Percentiles rank a stretch among this genome's conserved stretches.
Conservation (phyloP, 495 filamentous ascomycete genomes). For the Penicillium tannophilum region DNA sequence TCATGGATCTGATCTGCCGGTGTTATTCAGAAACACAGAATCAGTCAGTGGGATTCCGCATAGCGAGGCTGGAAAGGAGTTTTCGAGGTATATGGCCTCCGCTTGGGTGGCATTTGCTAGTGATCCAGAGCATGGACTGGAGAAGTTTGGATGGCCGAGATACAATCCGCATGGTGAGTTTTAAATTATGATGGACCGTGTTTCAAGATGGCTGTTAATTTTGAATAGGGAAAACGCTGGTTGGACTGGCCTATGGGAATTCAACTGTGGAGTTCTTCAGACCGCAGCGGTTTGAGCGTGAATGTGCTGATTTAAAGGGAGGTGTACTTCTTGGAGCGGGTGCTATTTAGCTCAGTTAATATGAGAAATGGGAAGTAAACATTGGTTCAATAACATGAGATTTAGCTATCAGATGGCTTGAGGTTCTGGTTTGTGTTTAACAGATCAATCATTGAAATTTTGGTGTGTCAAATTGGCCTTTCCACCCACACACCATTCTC, state of each 20-base stretch:
- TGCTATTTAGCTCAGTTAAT: constrained; percentile 2
- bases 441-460: no score
- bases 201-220: not conserved
- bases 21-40: constrained; percentile 49
- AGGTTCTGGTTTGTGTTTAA: no score
- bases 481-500: no score
- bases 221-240: constrained; percentile 6
- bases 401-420: no score
- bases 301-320: constrained; percentile 8
- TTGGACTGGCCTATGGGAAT: constrained; percentile 13
- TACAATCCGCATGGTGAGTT: constrained; percentile 32
- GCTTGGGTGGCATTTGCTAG: constrained; percentile 55
- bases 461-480: no score
- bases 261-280: not conserved
- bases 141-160: constrained; percentile 40
- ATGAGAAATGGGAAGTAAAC: not conserved
- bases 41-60: constrained; percentile 38
- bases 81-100: constrained; percentile 41
- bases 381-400: not conserved
- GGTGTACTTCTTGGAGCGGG: constrained; percentile 1
- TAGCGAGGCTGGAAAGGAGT: constrained; percentile 28
- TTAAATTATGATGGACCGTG: not conserved
- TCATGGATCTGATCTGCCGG: constrained; percentile 50
- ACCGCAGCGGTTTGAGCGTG: constrained; percentile 8
- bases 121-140: constrained; percentile 48